Percentiles rank a stretch among this genome's conserved stretches.
Evolutionary conservation across 2,329 filamentous ascomycete species (phyloP).

Genomic region (Fusarium drepaniforme): DNA sequence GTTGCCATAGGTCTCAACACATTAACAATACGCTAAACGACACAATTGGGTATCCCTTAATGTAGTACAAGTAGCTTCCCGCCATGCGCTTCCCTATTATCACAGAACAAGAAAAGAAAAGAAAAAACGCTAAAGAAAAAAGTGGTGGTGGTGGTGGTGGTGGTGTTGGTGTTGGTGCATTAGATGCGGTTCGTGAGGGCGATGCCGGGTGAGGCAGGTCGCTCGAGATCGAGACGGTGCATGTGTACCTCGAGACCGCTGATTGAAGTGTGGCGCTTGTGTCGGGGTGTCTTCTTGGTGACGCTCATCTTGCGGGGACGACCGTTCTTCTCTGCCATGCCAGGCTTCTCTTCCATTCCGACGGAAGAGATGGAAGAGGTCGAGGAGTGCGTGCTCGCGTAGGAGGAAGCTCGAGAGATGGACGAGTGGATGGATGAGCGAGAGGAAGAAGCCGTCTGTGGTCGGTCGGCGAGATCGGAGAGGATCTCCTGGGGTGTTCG

Average conservation of each 20-base stretch:
- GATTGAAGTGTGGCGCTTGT: conserved; percentile 40
- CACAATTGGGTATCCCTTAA: conserved; percentile 4
- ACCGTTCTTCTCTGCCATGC: conserved; percentile 36
- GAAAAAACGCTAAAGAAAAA: background rate
- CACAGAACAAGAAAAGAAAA: background rate
- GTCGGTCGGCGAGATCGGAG: conserved; percentile 42
- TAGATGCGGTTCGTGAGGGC: conserved; percentile 44
- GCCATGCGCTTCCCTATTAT: background rate
- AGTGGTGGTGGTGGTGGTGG: background rate
- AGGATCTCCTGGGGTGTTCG: conserved; percentile 44
- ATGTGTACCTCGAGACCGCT: conserved; percentile 41
- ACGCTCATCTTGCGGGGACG: conserved; percentile 48
- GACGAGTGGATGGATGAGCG: conserved; percentile 37
- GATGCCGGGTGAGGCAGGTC: conserved; percentile 44
- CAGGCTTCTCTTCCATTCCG: conserved; percentile 36
- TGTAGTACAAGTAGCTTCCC: conserved; percentile 7
- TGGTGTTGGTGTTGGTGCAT: conserved; percentile 10
- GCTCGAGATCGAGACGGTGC: conserved; percentile 45
- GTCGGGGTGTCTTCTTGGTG: conserved; percentile 39
- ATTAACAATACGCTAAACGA: conserved; percentile 9
- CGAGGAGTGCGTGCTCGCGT: conserved; percentile 40
- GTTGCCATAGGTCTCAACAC: background rate
- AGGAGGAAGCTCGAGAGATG: conserved; percentile 45
- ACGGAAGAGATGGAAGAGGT: conserved; percentile 43
- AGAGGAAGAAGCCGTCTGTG: conserved; percentile 22